Conservation (phyloP, 345 rosid species). For the Aurinia saxatilis region DNA sequence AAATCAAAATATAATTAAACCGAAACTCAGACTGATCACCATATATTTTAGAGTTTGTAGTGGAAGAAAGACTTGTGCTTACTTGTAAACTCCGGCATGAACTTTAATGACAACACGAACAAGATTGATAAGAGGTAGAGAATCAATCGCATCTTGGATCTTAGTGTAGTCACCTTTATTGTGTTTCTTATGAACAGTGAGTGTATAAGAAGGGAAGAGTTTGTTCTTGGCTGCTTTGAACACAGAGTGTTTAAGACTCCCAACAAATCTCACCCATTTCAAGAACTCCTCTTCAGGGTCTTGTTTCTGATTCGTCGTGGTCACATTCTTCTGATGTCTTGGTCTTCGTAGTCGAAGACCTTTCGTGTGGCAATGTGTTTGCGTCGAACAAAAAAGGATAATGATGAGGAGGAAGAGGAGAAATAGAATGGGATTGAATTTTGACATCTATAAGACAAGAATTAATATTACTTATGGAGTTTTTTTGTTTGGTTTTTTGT, state of each 20-base stretch:
- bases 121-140: constrained; percentile 75
- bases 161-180: constrained; percentile 68
- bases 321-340: constrained; percentile 31
- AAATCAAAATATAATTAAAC: background rate
- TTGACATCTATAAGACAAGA: constrained; percentile 29
- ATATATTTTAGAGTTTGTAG: background rate
- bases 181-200: constrained; percentile 55
- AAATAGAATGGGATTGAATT: constrained; percentile 16
- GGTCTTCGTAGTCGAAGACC: constrained; percentile 41
- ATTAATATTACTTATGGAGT: background rate
- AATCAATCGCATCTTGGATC: constrained; percentile 90
- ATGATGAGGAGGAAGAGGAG: constrained; percentile 12
- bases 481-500: constrained; percentile 8
- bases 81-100: constrained; percentile 93
- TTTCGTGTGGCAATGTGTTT: constrained; percentile 55
- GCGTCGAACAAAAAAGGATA: constrained; percentile 33
- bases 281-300: constrained; percentile 78
- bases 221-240: constrained; percentile 80
- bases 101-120: constrained; percentile 90
- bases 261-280: constrained; percentile 91
- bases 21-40: background rate
- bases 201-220: constrained; percentile 68
- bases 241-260: constrained; percentile 65
- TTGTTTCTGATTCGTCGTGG: constrained; percentile 40
- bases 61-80: constrained; percentile 25